Evolutionary conservation across 805 yeast species (phyloP), one percentile per base, ranked within the genome.

Genomic region (Candida suzukii): DNA sequence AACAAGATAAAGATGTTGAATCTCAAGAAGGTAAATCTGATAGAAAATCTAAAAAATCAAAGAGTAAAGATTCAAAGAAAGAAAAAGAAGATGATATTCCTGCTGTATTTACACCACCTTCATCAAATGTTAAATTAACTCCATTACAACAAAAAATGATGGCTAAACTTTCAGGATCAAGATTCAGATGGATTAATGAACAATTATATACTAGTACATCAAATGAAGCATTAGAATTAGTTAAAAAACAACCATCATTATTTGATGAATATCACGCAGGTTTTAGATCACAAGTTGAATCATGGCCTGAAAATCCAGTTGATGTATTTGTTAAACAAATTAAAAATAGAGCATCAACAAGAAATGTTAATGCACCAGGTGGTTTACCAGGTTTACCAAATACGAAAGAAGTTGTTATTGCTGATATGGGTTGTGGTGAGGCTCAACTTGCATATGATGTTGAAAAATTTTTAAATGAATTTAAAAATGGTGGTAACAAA

Each of bases 221-320:
- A 0, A 78, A 76, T 7, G 77, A 76, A 19, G 98, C 99, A 0
- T 66, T 87, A 22, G 67, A 71, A 20, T 64, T 93, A 46, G 78
- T 93, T 33, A 67, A 74, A 42, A 77, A 81, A 14, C 95, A 90
- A 52, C 99, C 99, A 0, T 78, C 79, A 20, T 68, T 93, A 46
- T 93, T 90, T 60, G 93, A 87, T 50, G 98, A 91, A 57, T 93
- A 93, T 54, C 99, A 95, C 58, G 83, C 80, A 43, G 99, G 99
- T 0, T 93, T 93, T 70, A 73, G 95, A 52, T 82, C 90, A 13
- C 99, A 93, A 61, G 98, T 93, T 16, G 88, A 85, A 55, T 73
- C 88, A 18, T 93, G 99, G 99, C 99, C 99, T 3, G 96, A 91
- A 63, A 93, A 93, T 55, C 99, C 99, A 1, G 96, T 93, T n/a